Evolutionary conservation across 1,139 yeast genomes (phyloP).

Genomic region (Yamadazyma conglobata): DNA sequence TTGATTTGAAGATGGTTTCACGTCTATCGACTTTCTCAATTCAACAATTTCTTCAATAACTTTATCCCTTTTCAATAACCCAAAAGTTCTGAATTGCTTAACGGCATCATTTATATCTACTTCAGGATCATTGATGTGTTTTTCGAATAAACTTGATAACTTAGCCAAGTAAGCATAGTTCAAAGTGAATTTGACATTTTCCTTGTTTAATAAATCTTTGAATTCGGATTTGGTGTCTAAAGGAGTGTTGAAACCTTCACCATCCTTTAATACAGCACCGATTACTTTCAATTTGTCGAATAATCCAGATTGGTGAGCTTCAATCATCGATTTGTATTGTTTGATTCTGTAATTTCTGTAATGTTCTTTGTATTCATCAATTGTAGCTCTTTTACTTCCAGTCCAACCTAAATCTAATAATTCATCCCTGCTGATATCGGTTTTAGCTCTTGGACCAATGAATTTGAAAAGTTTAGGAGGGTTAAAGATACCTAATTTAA

Average conservation of each 20-base stretch:
- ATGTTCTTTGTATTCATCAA: conserved; percentile 68
- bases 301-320: conserved; percentile 73
- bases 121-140: conserved; percentile 30
- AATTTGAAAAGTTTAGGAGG: conserved; percentile 47
- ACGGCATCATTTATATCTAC: conserved; percentile 36
- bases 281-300: conserved; percentile 57
- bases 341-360: conserved; percentile 65
- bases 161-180: conserved; percentile 53
- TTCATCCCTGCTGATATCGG: conserved; percentile 49
- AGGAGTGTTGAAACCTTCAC: conserved; percentile 82
- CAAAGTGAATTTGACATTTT: conserved; percentile 39
- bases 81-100: conserved; percentile 59
- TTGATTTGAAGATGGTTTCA: no score
- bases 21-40: conserved; percentile 30
- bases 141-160: conserved; percentile 46
- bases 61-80: conserved; percentile 51
- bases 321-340: conserved; percentile 72
- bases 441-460: conserved; percentile 25
- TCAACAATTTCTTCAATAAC: conserved; percentile 37
- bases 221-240: conserved; percentile 27
- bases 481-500: conserved; percentile 72
- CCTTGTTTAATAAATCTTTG: conserved; percentile 24
- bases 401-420: conserved; percentile 85
- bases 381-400: conserved; percentile 71
- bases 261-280: conserved; percentile 61